A percentile compares a stretch with the other conserved stretches of the same genome.
phyloP scores from a whole-genome alignment of 345 rosid genomes.

The Euphorbia tirucalli region DNA sequence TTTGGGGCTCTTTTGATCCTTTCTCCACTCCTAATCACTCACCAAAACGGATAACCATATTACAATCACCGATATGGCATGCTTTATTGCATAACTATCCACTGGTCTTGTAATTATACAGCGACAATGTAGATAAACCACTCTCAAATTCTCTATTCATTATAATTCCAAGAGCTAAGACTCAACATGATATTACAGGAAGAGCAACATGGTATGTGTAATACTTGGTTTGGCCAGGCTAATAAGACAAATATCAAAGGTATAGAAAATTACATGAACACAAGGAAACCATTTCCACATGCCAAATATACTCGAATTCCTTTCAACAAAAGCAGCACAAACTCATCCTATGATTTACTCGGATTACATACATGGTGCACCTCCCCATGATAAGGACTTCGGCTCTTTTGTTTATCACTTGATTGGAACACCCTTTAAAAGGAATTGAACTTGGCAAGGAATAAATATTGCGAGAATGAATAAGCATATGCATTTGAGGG shows the following conservation, averaged over 20 bases:
- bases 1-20: constrained; percentile 74
- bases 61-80: background rate
- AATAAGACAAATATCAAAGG: no score
- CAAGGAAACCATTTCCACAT: no score
- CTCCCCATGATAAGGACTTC: background rate
- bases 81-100: background rate
- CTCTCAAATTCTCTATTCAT: background rate
- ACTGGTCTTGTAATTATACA: background rate
- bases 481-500: background rate
- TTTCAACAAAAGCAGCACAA: no score
- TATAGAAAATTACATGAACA: no score
- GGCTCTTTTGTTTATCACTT: background rate
- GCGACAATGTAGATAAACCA: background rate
- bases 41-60: background rate
- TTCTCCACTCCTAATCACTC: constrained; percentile 68
- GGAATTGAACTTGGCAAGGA: background rate
- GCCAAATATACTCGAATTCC: no score
- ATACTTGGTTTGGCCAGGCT: no score
- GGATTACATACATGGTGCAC: background rate
- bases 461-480: background rate
- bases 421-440: background rate
- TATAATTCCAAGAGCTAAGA: no score
- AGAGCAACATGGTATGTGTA: no score
- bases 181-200: no score
- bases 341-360: background rate